Conservation (phyloP, 2,329 filamentous ascomycete species). For the Cladosporium oxysporum region DNA sequence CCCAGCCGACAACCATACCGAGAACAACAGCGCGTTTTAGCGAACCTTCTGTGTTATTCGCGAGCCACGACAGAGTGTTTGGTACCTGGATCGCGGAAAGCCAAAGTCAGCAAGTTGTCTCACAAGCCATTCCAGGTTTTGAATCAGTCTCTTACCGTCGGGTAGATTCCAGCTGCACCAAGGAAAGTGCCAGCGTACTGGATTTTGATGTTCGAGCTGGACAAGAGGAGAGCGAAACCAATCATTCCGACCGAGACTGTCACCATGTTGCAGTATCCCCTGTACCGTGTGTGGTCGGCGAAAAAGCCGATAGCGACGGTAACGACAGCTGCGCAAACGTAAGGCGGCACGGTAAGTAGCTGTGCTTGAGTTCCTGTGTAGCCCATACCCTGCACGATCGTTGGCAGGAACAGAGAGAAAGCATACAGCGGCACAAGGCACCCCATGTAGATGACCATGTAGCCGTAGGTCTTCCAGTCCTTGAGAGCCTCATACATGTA, state of each 20-base stretch:
- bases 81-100: slow-evolving; percentile 53
- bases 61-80: slow-evolving; percentile 84
- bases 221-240: slow-evolving; percentile 69
- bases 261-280: slow-evolving; percentile 78
- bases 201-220: slow-evolving; percentile 61
- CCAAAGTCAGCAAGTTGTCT: not conserved
- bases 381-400: slow-evolving; percentile 41
- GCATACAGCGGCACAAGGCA: slow-evolving; percentile 32
- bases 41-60: slow-evolving; percentile 85
- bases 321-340: slow-evolving; percentile 68
- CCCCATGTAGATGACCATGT: slow-evolving; percentile 75
- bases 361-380: slow-evolving; percentile 66
- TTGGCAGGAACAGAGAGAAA: slow-evolving; percentile 38
- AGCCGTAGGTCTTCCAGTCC: slow-evolving; percentile 81
- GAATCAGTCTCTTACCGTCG: slow-evolving; percentile 48
- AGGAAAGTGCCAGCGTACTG: slow-evolving; percentile 84
- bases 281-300: slow-evolving; percentile 70
- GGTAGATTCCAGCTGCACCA: slow-evolving; percentile 85
- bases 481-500: slow-evolving; percentile 48
- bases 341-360: slow-evolving; percentile 73
- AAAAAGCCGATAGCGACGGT: slow-evolving; percentile 71
- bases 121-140: not conserved
- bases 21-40: slow-evolving; percentile 88
- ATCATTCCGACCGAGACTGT: slow-evolving; percentile 69
- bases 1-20: slow-evolving; percentile 85